These are phyloP conservation scores for Rosa persica DNA, from an alignment of 306 rosid species.

Conservation along the genomic window DNA sequence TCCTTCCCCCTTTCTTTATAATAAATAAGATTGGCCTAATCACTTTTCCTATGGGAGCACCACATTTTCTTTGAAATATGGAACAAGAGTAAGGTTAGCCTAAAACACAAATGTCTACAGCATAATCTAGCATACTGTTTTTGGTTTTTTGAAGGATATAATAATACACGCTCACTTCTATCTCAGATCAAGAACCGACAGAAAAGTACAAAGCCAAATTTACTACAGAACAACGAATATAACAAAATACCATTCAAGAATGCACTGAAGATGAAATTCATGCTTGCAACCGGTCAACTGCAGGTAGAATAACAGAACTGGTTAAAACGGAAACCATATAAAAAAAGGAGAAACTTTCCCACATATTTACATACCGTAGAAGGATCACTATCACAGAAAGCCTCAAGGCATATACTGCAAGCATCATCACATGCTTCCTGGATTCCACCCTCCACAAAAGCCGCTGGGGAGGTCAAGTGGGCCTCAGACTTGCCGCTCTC, in stretches of 20 bases:
- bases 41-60: neutral
- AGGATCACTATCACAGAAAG: constrained; percentile 83
- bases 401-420: constrained; percentile 95
- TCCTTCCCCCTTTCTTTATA: neutral
- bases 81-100: neutral
- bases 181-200: neutral
- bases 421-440: constrained; percentile 96
- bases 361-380: constrained; percentile 54
- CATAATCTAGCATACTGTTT: neutral
- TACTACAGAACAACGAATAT: constrained; percentile 4
- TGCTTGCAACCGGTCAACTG: constrained; percentile 94
- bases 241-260: constrained; percentile 81
- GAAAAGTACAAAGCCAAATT: neutral
- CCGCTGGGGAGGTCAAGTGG: constrained; percentile 90
- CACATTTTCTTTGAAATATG: neutral
- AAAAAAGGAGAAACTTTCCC: neutral
- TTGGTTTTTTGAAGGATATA: neutral
- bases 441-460: constrained; percentile 97
- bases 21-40: neutral
- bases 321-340: constrained; percentile 22
- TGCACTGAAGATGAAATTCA: constrained; percentile 94
- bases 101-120: neutral
- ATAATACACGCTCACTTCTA: neutral
- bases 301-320: constrained; percentile 13
- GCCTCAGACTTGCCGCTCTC: constrained; percentile 54